Conservation (phyloP, 306 rosid genomes). For the Malus orientalis region DNA sequence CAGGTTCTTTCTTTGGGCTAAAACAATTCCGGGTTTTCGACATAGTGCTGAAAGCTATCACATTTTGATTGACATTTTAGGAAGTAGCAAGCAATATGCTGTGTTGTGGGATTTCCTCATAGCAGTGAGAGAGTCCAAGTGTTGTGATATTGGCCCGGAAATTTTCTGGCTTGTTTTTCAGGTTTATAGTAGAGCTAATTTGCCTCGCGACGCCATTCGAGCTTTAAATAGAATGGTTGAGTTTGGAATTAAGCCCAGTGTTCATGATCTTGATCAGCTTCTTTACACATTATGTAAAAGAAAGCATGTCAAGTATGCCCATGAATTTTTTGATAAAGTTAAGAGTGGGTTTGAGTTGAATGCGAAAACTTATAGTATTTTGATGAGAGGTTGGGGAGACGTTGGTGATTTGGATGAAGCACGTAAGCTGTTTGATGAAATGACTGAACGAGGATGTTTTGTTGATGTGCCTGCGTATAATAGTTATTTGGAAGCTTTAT, state of each 20-base stretch:
- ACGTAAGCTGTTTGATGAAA: constrained; percentile 60
- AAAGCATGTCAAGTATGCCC: constrained; percentile 66
- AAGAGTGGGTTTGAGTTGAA: constrained; percentile 41
- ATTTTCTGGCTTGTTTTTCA: constrained; percentile 69
- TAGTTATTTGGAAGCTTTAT: constrained; percentile 55
- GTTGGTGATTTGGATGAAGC: constrained; percentile 50
- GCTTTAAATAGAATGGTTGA: constrained; percentile 71
- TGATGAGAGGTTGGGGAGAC: constrained; percentile 79
- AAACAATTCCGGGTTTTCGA: constrained; percentile 53
- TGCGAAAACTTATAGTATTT: constrained; percentile 58
- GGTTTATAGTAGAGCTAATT: constrained; percentile 59
- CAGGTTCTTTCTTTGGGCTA: constrained; percentile 91
- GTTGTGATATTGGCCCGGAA: constrained; percentile 39
- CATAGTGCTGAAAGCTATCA: constrained; percentile 57
- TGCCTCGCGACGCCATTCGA: constrained; percentile 71
- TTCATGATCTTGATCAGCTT: constrained; percentile 66
- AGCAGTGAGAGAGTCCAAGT: constrained; percentile 45
- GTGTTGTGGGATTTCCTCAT: constrained; percentile 80
- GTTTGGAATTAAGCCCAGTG: constrained; percentile 54
- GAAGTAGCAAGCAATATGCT: constrained; percentile 66
- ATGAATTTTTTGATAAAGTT: constrained; percentile 52
- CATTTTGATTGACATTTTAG: constrained; percentile 69
- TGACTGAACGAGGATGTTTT: constrained; percentile 50
- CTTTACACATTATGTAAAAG: constrained; percentile 54
- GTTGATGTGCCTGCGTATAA: constrained; percentile 70